Percentiles rank a stretch among this genome's conserved stretches.
Evolutionary conservation across 192 early-diverging fungal genomes (phyloP).

Genomic region (Entrophospora sp.): DNA sequence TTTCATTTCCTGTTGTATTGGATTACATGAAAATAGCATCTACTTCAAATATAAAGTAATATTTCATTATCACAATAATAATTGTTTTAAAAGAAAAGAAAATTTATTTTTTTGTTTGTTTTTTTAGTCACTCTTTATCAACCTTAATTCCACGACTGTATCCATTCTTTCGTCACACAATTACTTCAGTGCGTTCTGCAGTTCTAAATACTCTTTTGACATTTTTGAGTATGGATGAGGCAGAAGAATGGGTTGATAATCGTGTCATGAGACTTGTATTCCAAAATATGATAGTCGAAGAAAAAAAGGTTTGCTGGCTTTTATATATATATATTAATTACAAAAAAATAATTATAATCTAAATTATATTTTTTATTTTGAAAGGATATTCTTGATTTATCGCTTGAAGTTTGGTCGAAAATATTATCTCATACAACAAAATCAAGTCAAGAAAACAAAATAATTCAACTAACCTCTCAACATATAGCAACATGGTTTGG

Average conservation of each 20-base stretch:
- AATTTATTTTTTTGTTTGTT: neutral
- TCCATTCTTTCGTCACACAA: conserved; percentile 93
- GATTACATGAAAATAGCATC: conserved; percentile 35
- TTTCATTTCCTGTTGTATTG: conserved; percentile 49
- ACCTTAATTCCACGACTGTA: conserved; percentile 78
- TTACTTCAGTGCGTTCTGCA: conserved; percentile 73
- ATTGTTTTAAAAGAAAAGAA: neutral
- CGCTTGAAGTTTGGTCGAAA: conserved; percentile 57
- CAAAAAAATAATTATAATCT: neutral
- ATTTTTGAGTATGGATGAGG: conserved; percentile 49
- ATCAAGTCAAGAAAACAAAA: conserved; percentile 5
- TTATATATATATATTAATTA: too few species aligned
- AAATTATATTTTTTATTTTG: neutral
- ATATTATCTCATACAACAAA: conserved; percentile 18
- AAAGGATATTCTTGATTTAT: conserved; percentile 47
- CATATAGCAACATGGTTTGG: conserved; percentile 52
- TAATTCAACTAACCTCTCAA: conserved; percentile 22
- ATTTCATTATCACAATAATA: neutral
- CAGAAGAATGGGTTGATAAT: conserved; percentile 58
- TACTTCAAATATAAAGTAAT: conserved; percentile 26
- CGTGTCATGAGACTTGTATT: conserved; percentile 68
- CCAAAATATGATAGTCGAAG: conserved; percentile 92
- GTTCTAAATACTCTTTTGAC: conserved; percentile 73
- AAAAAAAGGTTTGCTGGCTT: conserved; percentile 31
- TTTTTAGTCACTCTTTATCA: conserved; percentile 41